A percentile compares a stretch with the other conserved stretches of the same genome.
These are phyloP conservation scores for Ogataea allantospora DNA, from an alignment of 805 yeast species.

Conservation along the genomic window DNA sequence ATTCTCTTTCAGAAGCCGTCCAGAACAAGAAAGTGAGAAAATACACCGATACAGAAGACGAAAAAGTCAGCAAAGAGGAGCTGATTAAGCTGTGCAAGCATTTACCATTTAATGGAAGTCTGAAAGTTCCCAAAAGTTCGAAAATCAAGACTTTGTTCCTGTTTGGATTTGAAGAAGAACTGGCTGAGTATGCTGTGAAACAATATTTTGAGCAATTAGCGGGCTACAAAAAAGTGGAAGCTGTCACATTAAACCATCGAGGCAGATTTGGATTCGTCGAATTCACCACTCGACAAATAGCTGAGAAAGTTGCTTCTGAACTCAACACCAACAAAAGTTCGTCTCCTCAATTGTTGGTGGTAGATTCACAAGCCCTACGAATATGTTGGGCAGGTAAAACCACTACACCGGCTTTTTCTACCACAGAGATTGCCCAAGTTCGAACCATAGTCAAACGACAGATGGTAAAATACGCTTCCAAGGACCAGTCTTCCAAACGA, in stretches of 20 bases:
- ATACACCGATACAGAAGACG: slow-evolving; percentile 16
- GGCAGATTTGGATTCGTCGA: slow-evolving; percentile 65
- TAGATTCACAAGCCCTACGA: slow-evolving; percentile 45
- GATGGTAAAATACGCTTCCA: slow-evolving; percentile 50
- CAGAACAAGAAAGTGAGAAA: slow-evolving; percentile 8
- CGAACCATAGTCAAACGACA: slow-evolving; percentile 51
- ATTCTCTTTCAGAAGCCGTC: slow-evolving; percentile 10
- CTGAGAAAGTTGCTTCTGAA: slow-evolving; percentile 43
- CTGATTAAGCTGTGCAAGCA: slow-evolving; percentile 51
- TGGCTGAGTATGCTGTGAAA: slow-evolving; percentile 62
- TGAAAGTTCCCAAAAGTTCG: slow-evolving; percentile 41
- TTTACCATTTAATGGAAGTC: slow-evolving; percentile 68
- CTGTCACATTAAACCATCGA: slow-evolving; percentile 50
- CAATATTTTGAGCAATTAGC: slow-evolving; percentile 43
- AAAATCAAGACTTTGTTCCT: slow-evolving; percentile 61
- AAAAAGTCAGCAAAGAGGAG: slow-evolving; percentile 37
- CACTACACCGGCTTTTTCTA: slow-evolving; percentile 37
- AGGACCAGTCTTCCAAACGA: slow-evolving; percentile 26
- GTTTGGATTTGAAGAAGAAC: slow-evolving; percentile 66
- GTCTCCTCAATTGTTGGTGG: slow-evolving; percentile 29
- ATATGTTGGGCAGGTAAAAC: slow-evolving; percentile 55
- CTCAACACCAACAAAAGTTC: slow-evolving; percentile 12
- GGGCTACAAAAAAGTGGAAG: slow-evolving; percentile 34
- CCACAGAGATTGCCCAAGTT: slow-evolving; percentile 46
- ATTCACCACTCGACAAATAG: slow-evolving; percentile 48